phyloP scores from a whole-genome alignment of 371 early-diverging fungal species.

The Sporodiniella umbellata region DNA sequence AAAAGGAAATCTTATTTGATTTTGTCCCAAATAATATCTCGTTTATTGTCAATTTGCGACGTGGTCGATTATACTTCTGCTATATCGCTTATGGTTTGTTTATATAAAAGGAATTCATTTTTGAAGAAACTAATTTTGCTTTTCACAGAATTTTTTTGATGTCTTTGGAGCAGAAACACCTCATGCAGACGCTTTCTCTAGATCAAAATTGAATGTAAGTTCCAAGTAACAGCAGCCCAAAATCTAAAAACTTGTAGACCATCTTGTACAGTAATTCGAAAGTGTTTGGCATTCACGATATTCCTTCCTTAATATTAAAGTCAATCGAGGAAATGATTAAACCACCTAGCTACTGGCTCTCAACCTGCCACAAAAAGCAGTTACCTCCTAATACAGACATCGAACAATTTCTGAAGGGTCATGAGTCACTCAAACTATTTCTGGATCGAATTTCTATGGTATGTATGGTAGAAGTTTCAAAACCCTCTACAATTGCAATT shows the following conservation, averaged over 20 bases:
- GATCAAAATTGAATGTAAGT: constrained; percentile 50
- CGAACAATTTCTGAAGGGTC: constrained; percentile 14
- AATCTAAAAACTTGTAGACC: constrained; percentile 9
- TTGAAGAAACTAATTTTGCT: neutral
- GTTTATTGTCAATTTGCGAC: constrained; percentile 29
- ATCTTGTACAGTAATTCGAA: constrained; percentile 28
- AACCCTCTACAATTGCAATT: neutral
- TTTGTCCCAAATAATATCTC: constrained; percentile 16
- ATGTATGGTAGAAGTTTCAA: neutral
- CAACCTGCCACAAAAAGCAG: neutral
- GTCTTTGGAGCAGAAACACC: constrained; percentile 42
- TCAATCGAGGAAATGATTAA: constrained; percentile 31
- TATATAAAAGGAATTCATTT: too few species aligned
- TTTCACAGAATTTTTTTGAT: constrained; percentile 29
- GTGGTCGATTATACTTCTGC: constrained; percentile 33
- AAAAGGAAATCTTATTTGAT: constrained; percentile 29
- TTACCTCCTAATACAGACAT: constrained; percentile 1
- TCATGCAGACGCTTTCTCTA: constrained; percentile 52
- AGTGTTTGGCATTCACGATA: constrained; percentile 29
- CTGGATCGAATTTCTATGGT: constrained; percentile 40
- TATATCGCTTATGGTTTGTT: constrained; percentile 34
- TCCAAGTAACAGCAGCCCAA: neutral
- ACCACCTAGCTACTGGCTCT: constrained; percentile 35
- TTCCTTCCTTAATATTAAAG: constrained; percentile 15
- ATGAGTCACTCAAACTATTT: constrained; percentile 20